Conservation (phyloP, 306 rosid species). For the Aeschynomene evenia region DNA sequence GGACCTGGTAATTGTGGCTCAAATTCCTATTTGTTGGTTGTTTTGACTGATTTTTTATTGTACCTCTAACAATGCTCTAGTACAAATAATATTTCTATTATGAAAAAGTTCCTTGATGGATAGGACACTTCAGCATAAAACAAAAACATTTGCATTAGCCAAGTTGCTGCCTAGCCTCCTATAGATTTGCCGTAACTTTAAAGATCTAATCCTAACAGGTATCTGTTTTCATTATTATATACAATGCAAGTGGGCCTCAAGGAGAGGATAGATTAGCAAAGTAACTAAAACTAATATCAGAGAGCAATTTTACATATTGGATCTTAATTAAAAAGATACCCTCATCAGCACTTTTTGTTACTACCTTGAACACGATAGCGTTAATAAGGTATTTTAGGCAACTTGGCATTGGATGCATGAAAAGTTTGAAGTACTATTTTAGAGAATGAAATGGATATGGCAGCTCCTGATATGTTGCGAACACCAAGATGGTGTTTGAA, state of each 20-base stretch:
- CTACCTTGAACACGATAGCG: conserved; percentile 28
- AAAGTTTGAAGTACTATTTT: conserved; percentile 21
- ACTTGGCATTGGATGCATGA: conserved; percentile 19
- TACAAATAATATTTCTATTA: too few relatives aligned
- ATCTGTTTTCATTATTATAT: conserved; percentile 24
- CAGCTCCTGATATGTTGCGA: conserved; percentile 41
- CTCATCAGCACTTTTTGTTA: conserved; percentile 36
- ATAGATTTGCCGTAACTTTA: conserved; percentile 50
- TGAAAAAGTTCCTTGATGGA: neutral
- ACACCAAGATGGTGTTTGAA: conserved; percentile 20
- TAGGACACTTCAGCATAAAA: conserved; percentile 27
- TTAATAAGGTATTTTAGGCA: conserved; percentile 39
- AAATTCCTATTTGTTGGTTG: too few relatives aligned
- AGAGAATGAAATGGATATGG: conserved; percentile 30
- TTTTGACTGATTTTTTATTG: too few relatives aligned
- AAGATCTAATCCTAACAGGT: conserved; percentile 44
- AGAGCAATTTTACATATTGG: conserved; percentile 25
- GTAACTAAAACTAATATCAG: conserved; percentile 17
- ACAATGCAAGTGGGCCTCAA: conserved; percentile 47
- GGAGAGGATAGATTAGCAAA: conserved; percentile 30
- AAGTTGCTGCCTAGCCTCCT: conserved; percentile 47
- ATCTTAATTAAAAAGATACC: conserved; percentile 6
- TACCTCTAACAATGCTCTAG: too few relatives aligned
- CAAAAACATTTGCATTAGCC: conserved; percentile 37
- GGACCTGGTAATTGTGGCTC: too few relatives aligned